These are phyloP conservation scores for Microbotryomycetes sp. DNA, from an alignment of 1,284 basidiomycete genomes.

Conservation along the genomic window DNA sequence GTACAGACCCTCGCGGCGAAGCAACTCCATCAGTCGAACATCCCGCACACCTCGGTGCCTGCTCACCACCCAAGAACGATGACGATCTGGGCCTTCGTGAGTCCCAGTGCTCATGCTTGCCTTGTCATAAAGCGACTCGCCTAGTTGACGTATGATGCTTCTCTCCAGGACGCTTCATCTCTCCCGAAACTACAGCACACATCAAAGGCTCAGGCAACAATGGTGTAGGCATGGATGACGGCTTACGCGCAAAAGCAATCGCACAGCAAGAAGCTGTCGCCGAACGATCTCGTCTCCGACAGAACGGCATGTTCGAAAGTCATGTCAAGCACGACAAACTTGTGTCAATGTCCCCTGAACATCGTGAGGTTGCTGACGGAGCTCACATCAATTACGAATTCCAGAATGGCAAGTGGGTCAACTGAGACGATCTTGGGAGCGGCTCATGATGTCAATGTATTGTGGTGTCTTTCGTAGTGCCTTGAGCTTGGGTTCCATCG, in stretches of 20 bases:
- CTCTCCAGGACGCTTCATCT: background rate
- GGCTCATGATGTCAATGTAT: no score
- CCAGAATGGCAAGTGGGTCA: background rate
- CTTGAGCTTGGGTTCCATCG: no score
- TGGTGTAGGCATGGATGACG: conserved; percentile 15
- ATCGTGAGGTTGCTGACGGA: conserved; percentile 9
- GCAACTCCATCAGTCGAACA: background rate
- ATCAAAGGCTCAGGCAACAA: conserved; percentile 15
- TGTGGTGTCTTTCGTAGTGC: no score
- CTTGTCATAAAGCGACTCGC: no score
- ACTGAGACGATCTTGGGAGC: no score
- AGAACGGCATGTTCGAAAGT: conserved; percentile 21
- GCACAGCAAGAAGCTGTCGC: conserved; percentile 24
- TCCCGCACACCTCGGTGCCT: background rate
- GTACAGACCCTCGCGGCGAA: background rate
- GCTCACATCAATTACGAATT: background rate
- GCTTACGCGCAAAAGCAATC: background rate
- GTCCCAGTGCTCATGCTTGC: background rate
- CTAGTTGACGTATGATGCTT: no score
- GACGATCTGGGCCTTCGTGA: background rate
- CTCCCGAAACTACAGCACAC: conserved; percentile 4
- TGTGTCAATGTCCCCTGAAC: conserved; percentile 9
- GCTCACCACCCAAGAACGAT: background rate
- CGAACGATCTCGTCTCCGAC: conserved; percentile 18
- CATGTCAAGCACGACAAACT: conserved; percentile 21